These are phyloP conservation scores for Boletus tomentosulus DNA, from an alignment of 768 basidiomycete genomes.

Conservation along the genomic window DNA sequence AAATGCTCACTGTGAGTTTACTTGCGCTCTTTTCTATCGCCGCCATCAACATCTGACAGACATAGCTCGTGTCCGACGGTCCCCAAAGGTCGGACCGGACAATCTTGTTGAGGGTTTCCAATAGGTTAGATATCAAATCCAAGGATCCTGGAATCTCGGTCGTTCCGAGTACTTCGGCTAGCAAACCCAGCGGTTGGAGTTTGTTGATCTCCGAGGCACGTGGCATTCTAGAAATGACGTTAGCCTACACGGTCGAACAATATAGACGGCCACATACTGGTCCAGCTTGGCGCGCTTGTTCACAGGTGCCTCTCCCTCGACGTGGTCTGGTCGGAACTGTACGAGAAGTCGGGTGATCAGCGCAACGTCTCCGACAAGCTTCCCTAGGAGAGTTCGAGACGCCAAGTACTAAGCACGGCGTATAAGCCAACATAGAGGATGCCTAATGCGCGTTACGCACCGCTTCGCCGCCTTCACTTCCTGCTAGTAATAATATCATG, in stretches of 20 bases:
- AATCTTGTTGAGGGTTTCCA: conserved; percentile 69
- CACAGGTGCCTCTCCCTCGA: conserved; percentile 43
- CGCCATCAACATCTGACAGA: conserved; percentile 81
- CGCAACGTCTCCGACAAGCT: conserved; percentile 45
- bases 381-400: conserved; percentile 48
- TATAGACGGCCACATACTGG: conserved; percentile 46
- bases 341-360: conserved; percentile 52
- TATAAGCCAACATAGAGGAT: neutral
- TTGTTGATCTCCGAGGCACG: conserved; percentile 34
- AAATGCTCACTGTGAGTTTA: conserved; percentile 47
- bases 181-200: conserved; percentile 48
- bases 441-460: conserved; percentile 33
- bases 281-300: conserved; percentile 63
- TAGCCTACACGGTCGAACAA: neutral
- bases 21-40: conserved; percentile 66
- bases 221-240: conserved; percentile 5
- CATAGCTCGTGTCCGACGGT: conserved; percentile 67
- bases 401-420: conserved; percentile 34
- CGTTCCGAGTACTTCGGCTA: conserved; percentile 71
- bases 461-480: conserved; percentile 41
- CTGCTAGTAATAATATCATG: conserved; percentile 51
- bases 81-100: conserved; percentile 50
- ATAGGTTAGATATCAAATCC: conserved; percentile 63
- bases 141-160: conserved; percentile 62
- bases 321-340: conserved; percentile 42